phyloP scores from a whole-genome alignment of 73 alveolate species.

The Paramecium sonneborni region DNA sequence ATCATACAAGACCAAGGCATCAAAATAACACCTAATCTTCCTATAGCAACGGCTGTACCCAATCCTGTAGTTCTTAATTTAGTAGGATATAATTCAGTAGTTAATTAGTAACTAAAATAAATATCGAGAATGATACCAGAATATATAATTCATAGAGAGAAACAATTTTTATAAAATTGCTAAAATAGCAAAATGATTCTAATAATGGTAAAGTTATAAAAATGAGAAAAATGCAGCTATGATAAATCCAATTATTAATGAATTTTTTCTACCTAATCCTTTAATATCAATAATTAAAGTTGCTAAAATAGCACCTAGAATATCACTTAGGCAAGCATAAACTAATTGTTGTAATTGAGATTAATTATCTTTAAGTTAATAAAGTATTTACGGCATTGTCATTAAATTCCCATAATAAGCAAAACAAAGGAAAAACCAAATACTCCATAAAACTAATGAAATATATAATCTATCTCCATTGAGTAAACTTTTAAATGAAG shows the following conservation, averaged over 20 bases:
- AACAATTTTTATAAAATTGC: constrained; percentile 4
- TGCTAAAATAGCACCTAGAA: constrained; percentile 58
- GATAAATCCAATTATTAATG: not conserved
- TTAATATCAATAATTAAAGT: constrained; percentile 60
- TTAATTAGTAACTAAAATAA: constrained; percentile 3
- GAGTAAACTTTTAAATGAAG: constrained; percentile 47
- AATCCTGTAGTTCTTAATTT: constrained; percentile 65
- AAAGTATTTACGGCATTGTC: constrained; percentile 47
- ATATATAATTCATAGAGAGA: constrained; percentile 43
- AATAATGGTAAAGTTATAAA: not conserved
- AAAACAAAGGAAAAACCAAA: constrained; percentile 48
- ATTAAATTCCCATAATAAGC: constrained; percentile 57
- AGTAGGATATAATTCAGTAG: constrained; percentile 61
- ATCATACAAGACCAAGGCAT: constrained; percentile 67
- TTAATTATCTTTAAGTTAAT: not conserved
- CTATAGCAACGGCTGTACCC: constrained; percentile 51
- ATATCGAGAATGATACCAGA: not conserved
- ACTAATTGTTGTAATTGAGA: not conserved
- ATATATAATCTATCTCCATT: constrained; percentile 39
- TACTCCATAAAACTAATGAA: constrained; percentile 51
- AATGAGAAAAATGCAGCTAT: not conserved
- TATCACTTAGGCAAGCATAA: constrained; percentile 50
- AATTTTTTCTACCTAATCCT: constrained; percentile 66
- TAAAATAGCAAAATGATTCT: not conserved
- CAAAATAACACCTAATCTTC: constrained; percentile 57